Conservation (phyloP, 2,329 filamentous ascomycete species). For the Trichoderma guizhouense region DNA sequence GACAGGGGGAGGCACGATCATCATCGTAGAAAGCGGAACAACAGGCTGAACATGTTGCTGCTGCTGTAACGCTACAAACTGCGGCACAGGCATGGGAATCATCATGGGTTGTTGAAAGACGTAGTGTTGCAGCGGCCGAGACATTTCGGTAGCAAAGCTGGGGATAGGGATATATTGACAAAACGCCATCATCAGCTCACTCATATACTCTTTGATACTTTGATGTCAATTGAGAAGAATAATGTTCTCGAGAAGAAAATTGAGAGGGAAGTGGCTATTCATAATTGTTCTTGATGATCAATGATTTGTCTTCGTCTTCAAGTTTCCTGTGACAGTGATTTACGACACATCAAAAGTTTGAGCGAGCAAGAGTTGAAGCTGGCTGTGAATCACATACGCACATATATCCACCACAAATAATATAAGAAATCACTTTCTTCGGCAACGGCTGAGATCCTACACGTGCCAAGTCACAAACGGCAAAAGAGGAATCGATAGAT, state of each 20-base stretch:
- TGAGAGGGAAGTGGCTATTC: background rate
- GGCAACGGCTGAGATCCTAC: background rate
- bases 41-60: background rate
- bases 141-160: too few relatives aligned
- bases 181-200: constrained; percentile 24
- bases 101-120: background rate
- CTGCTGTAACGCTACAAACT: background rate
- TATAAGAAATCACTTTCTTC: too few relatives aligned
- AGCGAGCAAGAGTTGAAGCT: background rate
- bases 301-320: background rate
- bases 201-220: background rate
- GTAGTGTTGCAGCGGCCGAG: background rate
- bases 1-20: background rate
- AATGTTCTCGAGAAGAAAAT: background rate
- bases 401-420: background rate
- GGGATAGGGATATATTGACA: constrained; percentile 23
- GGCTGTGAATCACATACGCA: background rate
- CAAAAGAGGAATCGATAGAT: background rate
- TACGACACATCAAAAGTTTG: background rate
- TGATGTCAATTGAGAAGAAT: background rate
- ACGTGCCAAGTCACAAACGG: background rate
- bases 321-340: background rate
- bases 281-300: background rate
- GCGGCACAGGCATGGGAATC: background rate
- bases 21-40: background rate